These are phyloP conservation scores for Tulasnella sp. DNA, from an alignment of 768 basidiomycete genomes.

Conservation along the genomic window DNA sequence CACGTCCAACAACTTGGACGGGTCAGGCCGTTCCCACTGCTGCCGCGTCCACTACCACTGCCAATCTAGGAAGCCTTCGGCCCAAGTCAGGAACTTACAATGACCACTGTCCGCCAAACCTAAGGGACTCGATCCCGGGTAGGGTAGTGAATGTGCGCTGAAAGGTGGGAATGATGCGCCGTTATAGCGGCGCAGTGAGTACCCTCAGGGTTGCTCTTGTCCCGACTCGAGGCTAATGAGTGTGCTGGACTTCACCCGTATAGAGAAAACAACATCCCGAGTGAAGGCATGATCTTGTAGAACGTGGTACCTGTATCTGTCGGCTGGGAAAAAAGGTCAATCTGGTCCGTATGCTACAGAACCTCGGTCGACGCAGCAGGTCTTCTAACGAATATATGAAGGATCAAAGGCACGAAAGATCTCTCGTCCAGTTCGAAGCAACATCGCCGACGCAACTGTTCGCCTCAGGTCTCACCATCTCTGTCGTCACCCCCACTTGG, in stretches of 20 bases:
- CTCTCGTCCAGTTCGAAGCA: background rate
- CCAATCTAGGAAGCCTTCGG: no score
- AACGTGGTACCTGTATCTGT: background rate
- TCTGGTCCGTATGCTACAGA: background rate
- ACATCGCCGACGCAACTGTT: background rate
- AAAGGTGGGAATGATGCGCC: no score
- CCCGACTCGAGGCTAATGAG: background rate
- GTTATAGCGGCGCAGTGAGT: no score
- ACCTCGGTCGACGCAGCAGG: background rate
- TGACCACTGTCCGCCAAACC: no score
- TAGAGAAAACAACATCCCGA: background rate
- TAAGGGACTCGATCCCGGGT: no score
- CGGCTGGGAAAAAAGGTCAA: background rate
- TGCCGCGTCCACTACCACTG: no score
- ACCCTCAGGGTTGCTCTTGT: background rate
- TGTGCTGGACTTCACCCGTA: background rate
- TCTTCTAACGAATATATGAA: conserved; percentile 13
- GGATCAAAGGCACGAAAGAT: background rate
- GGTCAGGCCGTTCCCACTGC: no score
- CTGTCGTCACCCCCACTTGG: background rate
- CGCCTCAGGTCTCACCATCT: background rate
- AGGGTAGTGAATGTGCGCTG: no score
- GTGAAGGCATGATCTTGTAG: background rate
- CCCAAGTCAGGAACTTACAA: no score
- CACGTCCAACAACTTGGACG: no score